These are phyloP conservation scores for Trichoderma asperelloides DNA, from an alignment of 495 filamentous ascomycete species.

Conservation along the genomic window DNA sequence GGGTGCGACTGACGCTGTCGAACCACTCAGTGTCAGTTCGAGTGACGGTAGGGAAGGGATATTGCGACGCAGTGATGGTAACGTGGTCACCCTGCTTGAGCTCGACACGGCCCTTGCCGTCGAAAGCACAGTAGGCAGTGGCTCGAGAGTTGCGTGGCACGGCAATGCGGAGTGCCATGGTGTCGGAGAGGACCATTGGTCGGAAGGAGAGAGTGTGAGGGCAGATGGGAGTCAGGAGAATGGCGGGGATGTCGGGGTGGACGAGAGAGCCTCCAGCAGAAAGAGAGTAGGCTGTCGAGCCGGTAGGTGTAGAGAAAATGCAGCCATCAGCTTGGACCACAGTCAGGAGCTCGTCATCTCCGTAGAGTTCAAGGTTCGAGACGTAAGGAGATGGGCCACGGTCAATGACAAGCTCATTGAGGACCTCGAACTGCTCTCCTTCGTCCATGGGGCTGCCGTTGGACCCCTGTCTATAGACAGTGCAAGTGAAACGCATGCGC, in stretches of 20 bases:
- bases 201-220: conserved; percentile 94
- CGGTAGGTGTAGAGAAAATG: conserved; percentile 94
- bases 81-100: conserved; percentile 87
- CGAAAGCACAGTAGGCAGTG: conserved; percentile 91
- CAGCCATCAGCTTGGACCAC: conserved; percentile 93
- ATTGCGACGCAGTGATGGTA: conserved; percentile 86
- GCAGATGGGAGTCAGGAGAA: conserved; percentile 95
- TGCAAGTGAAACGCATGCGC: conserved; percentile 96
- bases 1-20: conserved; percentile 77
- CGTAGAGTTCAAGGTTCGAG: conserved; percentile 90
- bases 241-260: conserved; percentile 93
- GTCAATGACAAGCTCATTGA: conserved; percentile 97
- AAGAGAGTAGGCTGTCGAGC: conserved; percentile 90
- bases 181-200: conserved; percentile 97
- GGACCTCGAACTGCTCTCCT: conserved; percentile 84
- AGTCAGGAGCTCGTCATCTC: conserved; percentile 84
- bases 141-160: conserved; percentile 78
- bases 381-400: conserved; percentile 94
- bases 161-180: conserved; percentile 76
- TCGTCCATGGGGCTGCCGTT: conserved; percentile 50
- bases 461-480: conserved; percentile 63
- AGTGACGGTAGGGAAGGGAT: conserved; percentile 91
- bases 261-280: conserved; percentile 93
- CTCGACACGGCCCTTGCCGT: conserved; percentile 91
- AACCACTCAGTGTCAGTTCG: conserved; percentile 83